Conservation (phyloP, 2,329 filamentous ascomycete species). For the Hymenoscyphus scutula region DNA sequence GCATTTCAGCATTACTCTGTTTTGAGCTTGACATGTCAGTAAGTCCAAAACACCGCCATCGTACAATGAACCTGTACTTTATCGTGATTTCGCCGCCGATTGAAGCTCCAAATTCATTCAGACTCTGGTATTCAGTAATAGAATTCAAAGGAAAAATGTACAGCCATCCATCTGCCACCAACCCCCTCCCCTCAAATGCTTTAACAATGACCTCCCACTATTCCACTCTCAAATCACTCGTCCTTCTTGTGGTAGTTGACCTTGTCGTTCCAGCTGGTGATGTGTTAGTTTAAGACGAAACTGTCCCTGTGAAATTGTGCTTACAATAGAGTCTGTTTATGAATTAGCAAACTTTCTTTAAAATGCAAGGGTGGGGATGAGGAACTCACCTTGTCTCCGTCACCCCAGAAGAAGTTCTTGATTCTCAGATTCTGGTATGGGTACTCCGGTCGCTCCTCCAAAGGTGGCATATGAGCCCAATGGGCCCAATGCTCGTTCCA, state of each 20-base stretch:
- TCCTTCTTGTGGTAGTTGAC: constrained; percentile 89
- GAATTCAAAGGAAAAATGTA: constrained; percentile 5
- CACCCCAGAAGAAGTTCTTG: constrained; percentile 93
- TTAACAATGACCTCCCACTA: background rate
- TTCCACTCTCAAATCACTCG: constrained; percentile 13
- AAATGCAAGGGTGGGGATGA: constrained; percentile 15
- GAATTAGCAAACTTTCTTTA: constrained; percentile 18
- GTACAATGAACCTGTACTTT: background rate
- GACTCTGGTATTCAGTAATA: background rate
- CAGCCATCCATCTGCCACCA: background rate
- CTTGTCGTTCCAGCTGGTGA: constrained; percentile 77
- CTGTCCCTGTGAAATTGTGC: constrained; percentile 34
- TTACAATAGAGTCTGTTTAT: constrained; percentile 62
- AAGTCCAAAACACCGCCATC: no score
- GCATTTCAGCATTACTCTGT: no score
- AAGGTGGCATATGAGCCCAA: constrained; percentile 77
- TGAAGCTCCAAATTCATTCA: background rate
- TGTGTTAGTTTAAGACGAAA: background rate
- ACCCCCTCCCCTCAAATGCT: background rate
- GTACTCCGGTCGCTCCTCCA: constrained; percentile 91
- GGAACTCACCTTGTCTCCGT: constrained; percentile 85
- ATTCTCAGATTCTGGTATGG: constrained; percentile 95
- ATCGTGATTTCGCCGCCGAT: background rate
- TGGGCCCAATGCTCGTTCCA: constrained; percentile 99
- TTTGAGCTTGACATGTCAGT: no score